A percentile compares a stretch with the other conserved stretches of the same genome.
These are phyloP conservation scores for Annona cherimola DNA, from an alignment of 164 flowering plant genomes.

Conservation along the genomic window DNA sequence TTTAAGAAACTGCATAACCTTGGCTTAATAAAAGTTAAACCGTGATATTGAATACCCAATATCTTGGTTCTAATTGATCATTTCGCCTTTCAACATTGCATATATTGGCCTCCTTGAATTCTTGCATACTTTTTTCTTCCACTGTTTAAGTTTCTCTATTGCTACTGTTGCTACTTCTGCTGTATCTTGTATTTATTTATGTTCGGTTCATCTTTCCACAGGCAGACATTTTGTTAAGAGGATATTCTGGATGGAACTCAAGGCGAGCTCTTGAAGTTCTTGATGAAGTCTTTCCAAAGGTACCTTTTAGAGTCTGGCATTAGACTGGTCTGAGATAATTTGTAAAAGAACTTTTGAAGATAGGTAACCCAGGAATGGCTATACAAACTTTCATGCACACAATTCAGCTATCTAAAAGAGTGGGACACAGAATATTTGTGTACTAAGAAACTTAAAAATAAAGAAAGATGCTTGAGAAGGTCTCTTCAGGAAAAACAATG, in stretches of 20 bases:
- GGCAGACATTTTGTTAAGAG: conserved; percentile 84
- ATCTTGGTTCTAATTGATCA: background rate
- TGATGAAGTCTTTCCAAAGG: conserved; percentile 82
- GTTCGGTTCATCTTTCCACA: conserved; percentile 17
- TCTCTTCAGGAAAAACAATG: too few relatives aligned
- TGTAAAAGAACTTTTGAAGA: too few relatives aligned
- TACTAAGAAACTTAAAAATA: too few relatives aligned
- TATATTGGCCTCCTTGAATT: background rate
- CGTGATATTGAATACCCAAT: background rate
- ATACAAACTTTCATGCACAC: too few relatives aligned
- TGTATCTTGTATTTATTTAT: background rate
- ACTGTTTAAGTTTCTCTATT: background rate
- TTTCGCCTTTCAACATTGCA: background rate
- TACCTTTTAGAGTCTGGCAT: conserved; percentile 11
- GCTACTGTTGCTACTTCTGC: background rate
- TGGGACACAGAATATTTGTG: too few relatives aligned
- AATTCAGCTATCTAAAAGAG: too few relatives aligned
- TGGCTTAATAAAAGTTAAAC: background rate
- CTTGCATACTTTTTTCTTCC: background rate
- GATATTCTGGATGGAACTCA: conserved; percentile 87
- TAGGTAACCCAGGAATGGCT: too few relatives aligned
- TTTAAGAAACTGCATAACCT: background rate
- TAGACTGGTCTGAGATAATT: too few relatives aligned
- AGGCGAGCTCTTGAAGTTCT: conserved; percentile 77
- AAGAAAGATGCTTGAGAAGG: too few relatives aligned